Evolutionary conservation across 768 basidiomycete genomes (phyloP), one percentile per base, ranked within the genome.

Genomic region (Lactarius akahatsu): DNA sequence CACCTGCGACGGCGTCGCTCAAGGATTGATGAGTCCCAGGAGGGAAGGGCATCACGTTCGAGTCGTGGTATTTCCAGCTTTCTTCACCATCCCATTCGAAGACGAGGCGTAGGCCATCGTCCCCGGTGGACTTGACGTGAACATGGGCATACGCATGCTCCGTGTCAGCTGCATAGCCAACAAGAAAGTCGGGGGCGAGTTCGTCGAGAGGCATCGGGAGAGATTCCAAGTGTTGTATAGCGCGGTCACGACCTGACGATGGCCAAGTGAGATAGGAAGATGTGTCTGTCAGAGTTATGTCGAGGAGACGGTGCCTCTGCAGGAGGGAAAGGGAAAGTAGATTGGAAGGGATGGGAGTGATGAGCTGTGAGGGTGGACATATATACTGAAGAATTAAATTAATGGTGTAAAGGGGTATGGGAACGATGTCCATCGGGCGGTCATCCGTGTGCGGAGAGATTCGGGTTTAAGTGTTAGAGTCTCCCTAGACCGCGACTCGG

Each of bases 61-160:
- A 76, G 74, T 91, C 87, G 76, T 90, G 88, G 72, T 89, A 92
- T 72, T 80, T 85, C 91, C 91, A 92, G 28, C 75, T 76, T 11
- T 78, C 76, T 7, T 56, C 52, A 23, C 76, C 77, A 60, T 90
- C 84, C 87, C 87, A 90, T 41, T 83, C 84, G 74, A 92, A 90
- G 69, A 91, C 77, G 57, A 92, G 78, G 68, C 89, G 82, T 68
- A 89, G 76, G 2, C 76, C 80, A 47, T 76, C 70, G 32, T 66
- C 62, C 23, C 65, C 61, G 75, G 66, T 68, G 10, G 77, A 69
- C 64, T 79, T 78, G 78, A 86, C 77, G 71, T 70, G 70, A 7
- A 69, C 70, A 30, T 70, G 70, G 34, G 70, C 67, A 36, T 63
- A 69, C 34, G 68, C 56, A 43, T 62, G 30, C 61, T 70, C 70